Evolutionary conservation across 768 basidiomycete genomes (phyloP).

Genomic region (Russula griseocarnosa): DNA sequence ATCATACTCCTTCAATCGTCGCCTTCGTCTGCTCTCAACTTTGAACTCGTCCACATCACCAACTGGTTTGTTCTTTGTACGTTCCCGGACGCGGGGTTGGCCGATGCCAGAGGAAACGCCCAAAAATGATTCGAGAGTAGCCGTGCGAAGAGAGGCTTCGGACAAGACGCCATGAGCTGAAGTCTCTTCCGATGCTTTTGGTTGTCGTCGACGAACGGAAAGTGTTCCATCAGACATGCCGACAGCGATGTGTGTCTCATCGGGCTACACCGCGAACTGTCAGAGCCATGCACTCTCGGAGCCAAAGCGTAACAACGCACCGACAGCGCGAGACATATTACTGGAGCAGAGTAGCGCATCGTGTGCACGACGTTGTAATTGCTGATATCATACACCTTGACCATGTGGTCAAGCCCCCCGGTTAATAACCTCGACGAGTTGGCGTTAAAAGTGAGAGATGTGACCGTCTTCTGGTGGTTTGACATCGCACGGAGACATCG

Average conservation of each 20-base stretch:
- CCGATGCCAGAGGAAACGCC: constrained; percentile 54
- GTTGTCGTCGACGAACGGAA: constrained; percentile 88
- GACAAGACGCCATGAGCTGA: constrained; percentile 37
- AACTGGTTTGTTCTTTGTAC: constrained; percentile 46
- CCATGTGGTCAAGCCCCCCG: constrained; percentile 93
- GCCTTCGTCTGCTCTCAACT: constrained; percentile 66
- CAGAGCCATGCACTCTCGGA: constrained; percentile 6
- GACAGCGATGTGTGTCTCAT: constrained; percentile 92
- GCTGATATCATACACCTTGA: constrained; percentile 96
- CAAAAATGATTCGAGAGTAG: constrained; percentile 66
- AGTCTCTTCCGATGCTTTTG: constrained; percentile 58
- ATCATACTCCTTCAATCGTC: constrained; percentile 82
- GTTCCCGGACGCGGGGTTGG: constrained; percentile 49
- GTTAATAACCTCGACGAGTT: constrained; percentile 76
- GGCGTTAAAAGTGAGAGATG: constrained; percentile 77
- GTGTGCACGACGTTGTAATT: constrained; percentile 95
- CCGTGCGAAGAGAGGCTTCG: constrained; percentile 44
- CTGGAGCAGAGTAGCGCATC: constrained; percentile 94
- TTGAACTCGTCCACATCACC: constrained; percentile 73
- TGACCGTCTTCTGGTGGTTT: constrained; percentile 98
- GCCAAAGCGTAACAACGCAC: constrained; percentile 44
- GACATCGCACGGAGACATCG: constrained; percentile 87
- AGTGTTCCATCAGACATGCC: constrained; percentile 98
- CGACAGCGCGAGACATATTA: constrained; percentile 87
- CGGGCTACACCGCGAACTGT: constrained; percentile 54